A percentile compares a stretch with the other conserved stretches of the same genome.
phyloP scores from a whole-genome alignment of 768 basidiomycete genomes.

The Trametopsis cervina region DNA sequence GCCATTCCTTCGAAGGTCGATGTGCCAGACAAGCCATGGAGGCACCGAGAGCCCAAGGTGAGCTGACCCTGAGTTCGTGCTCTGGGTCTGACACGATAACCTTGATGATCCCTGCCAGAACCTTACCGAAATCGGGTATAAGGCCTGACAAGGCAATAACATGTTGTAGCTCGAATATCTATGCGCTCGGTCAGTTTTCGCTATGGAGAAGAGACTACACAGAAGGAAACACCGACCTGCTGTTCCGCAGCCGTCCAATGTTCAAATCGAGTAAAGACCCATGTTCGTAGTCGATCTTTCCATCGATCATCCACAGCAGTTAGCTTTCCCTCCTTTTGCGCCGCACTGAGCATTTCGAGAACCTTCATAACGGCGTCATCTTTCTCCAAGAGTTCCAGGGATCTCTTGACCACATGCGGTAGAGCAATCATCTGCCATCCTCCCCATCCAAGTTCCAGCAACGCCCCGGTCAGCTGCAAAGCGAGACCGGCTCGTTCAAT shows the following conservation, averaged over 20 bases:
- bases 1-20: constrained; percentile 40
- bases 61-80: constrained; percentile 31
- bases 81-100: constrained; percentile 19
- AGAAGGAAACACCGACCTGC: constrained; percentile 28
- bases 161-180: constrained; percentile 48
- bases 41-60: constrained; percentile 52
- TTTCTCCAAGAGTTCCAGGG: constrained; percentile 32
- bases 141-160: constrained; percentile 47
- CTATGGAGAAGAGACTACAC: too few relatives aligned
- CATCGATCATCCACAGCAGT: constrained; percentile 52
- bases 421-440: constrained; percentile 71
- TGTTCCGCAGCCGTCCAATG: constrained; percentile 33
- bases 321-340: constrained; percentile 45
- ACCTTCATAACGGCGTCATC: constrained; percentile 35
- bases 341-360: constrained; percentile 42
- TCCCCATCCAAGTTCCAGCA: constrained; percentile 63
- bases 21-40: constrained; percentile 49
- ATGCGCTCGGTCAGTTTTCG: neutral
- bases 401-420: constrained; percentile 49
- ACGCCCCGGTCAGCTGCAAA: constrained; percentile 47
- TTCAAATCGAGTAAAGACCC: constrained; percentile 37
- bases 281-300: constrained; percentile 46
- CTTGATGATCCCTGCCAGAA: constrained; percentile 40
- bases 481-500: constrained; percentile 33
- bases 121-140: constrained; percentile 36